phyloP scores from a whole-genome alignment of 176 grass and related monocot species.

The Oropetium thomaeum region DNA sequence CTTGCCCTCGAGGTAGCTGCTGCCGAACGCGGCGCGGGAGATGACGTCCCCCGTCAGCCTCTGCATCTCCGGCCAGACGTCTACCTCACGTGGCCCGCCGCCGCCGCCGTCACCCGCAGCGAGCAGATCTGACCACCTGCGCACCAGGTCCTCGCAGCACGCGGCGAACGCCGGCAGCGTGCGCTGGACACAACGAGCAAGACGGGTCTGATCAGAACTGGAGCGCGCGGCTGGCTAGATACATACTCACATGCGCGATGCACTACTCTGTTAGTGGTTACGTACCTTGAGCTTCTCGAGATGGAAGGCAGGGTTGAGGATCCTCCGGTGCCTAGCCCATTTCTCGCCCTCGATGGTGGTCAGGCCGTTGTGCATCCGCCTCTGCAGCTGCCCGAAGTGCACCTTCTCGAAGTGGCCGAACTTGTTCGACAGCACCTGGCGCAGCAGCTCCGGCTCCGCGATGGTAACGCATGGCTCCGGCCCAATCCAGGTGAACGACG shows the following conservation, averaged over 20 bases:
- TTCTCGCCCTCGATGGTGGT: conserved; percentile 31
- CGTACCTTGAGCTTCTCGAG: conserved; percentile 58
- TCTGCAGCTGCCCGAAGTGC: not conserved
- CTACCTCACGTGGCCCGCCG: conserved; percentile 23
- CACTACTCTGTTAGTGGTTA: too few relatives aligned
- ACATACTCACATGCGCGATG: too few relatives aligned
- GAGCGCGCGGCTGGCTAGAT: too few relatives aligned
- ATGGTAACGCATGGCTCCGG: conserved; percentile 25
- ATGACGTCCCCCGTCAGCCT: conserved; percentile 45
- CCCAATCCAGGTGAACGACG: conserved; percentile 35
- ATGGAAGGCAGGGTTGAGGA: conserved; percentile 54
- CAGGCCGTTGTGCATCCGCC: conserved; percentile 12
- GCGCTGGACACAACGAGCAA: not conserved
- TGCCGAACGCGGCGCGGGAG: conserved; percentile 56
- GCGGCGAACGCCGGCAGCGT: conserved; percentile 44
- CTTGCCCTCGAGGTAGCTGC: conserved; percentile 45
- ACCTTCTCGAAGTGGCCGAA: conserved; percentile 23
- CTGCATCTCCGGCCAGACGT: conserved; percentile 48
- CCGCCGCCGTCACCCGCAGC: not conserved
- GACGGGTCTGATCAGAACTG: too few relatives aligned
- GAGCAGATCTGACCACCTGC: conserved; percentile 35
- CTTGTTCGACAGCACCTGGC: conserved; percentile 44
- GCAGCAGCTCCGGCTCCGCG: conserved; percentile 29
- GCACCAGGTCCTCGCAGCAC: conserved; percentile 36
- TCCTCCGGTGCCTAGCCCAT: conserved; percentile 49